Conservation (phyloP, 176 grass and related monocot species). For the Aegilops longissima region DNA sequence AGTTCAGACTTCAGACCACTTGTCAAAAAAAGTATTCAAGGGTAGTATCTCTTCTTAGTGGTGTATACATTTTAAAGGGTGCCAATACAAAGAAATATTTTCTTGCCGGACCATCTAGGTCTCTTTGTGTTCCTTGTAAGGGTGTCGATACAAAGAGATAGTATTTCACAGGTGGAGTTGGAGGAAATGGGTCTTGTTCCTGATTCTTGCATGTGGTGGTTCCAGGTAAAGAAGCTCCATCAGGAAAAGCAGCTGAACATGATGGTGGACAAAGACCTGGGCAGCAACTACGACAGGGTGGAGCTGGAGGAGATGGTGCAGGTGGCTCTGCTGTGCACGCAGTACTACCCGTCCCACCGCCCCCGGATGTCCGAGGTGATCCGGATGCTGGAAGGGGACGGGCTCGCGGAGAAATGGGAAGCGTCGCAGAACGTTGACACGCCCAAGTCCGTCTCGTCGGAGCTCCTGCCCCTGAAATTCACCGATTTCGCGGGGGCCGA, state of each 20-base stretch:
- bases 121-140: too few species aligned
- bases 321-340: slow-evolving; percentile 84
- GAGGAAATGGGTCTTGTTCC: not conserved
- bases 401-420: slow-evolving; percentile 96
- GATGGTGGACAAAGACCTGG: slow-evolving; percentile 86
- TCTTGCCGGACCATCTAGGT: too few species aligned
- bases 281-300: slow-evolving; percentile 64
- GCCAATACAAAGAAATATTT: too few species aligned
- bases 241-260: slow-evolving; percentile 82
- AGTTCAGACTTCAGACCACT: not conserved
- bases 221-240: slow-evolving; percentile 90
- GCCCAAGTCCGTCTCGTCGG: slow-evolving; percentile 54
- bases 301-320: slow-evolving; percentile 95
- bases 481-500: slow-evolving; percentile 54
- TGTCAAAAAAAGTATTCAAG: not conserved
- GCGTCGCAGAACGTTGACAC: slow-evolving; percentile 64
- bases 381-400: slow-evolving; percentile 91
- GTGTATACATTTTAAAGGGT: too few species aligned
- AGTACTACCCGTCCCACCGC: slow-evolving; percentile 78
- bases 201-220: slow-evolving; percentile 9
- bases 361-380: slow-evolving; percentile 94
- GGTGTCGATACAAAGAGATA: too few species aligned
- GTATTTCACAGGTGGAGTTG: too few species aligned
- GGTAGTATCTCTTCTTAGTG: not conserved
- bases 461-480: slow-evolving; percentile 64